Evolutionary conservation across 1,139 yeast species (phyloP), one percentile per base, ranked within the genome.

Genomic region (Pichia sp.): DNA sequence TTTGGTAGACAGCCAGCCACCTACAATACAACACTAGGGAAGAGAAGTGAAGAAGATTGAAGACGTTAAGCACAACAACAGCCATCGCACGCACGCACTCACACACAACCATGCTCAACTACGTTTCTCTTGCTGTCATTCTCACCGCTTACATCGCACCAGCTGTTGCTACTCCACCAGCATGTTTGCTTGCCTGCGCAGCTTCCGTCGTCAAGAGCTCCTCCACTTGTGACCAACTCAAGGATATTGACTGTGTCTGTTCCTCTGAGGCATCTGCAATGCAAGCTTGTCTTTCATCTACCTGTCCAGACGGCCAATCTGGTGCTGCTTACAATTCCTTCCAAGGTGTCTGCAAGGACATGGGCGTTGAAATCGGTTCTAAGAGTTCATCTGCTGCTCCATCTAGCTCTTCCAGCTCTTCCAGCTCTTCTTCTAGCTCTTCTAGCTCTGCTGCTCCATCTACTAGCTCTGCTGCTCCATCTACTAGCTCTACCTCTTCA

Each of bases 111-210:
- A 40, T 40, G 44, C 34, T 40, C 19, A 38, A 44, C 5, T 33
- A 38, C 33, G 29, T 40, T 25, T 40, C 47, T 6, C 7, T 40
- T 13, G 40, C 41, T 13, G 29, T 40, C 12, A n/a, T 33, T 6
- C 17, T 38, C 14, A 26, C 46, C 16, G 34, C 76, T 38, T 62
- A 74, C 38, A 56, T 74, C 40, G 61, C 74, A 37, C 64, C 66
- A 33, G 74, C 67, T 30, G 60, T 72, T 34, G 93, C 93, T 41
- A 67, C 91, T 40, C 91, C 95, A 37, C 93, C 93, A 46, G 94
- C 95, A 29, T 86, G 95, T 67, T 66, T 86, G 49, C 69, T 86
- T 58, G 94, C 94, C 32, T 86, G 95, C 72, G 91, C 83, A 41
- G 70, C 83, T 38, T 70, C 75, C 53, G 87, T 81, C 37, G 67